Evolutionary conservation across 176 grass and related monocot genomes (phyloP).

Genomic region (Elaeis guineensis): DNA sequence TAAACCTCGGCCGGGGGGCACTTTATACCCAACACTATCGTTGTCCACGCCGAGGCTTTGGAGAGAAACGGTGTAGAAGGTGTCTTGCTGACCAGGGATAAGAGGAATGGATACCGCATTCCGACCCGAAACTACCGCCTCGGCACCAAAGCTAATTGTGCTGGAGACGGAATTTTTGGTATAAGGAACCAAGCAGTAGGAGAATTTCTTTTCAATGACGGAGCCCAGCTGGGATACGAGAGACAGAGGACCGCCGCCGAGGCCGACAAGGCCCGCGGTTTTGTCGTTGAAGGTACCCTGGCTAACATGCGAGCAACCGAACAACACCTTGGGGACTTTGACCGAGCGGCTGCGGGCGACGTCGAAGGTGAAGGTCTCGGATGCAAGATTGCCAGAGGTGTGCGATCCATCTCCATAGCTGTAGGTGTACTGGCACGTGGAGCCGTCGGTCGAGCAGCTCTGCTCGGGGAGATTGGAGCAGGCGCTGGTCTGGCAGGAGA

Average conservation of each 20-base stretch:
- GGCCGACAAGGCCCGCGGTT: conserved; percentile 9
- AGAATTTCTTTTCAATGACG: conserved; percentile 18
- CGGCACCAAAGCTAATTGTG: conserved; percentile 9
- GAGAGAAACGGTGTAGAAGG: conserved; percentile 3
- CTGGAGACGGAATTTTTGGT: neutral
- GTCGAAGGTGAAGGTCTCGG: conserved; percentile 4
- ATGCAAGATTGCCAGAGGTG: too few relatives aligned
- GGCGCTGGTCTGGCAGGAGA: too few relatives aligned
- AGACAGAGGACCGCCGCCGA: conserved; percentile 4
- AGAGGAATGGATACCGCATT: conserved; percentile 9
- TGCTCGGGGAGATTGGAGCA: too few relatives aligned
- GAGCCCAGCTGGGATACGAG: conserved; percentile 12
- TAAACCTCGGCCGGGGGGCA: too few relatives aligned
- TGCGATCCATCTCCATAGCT: too few relatives aligned
- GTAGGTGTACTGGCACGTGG: too few relatives aligned
- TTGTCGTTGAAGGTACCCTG: neutral
- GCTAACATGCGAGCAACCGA: conserved; percentile 11
- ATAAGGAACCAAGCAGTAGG: conserved; percentile 25
- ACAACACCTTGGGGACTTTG: neutral
- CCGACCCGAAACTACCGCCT: conserved; percentile 9
- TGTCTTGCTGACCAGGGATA: neutral
- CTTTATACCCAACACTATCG: too few relatives aligned
- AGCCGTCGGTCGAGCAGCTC: too few relatives aligned
- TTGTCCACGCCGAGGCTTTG: neutral
- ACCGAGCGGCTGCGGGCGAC: neutral